These are phyloP conservation scores for Exophiala spinifera DNA, from an alignment of 2,329 filamentous ascomycete species.

Conservation along the genomic window DNA sequence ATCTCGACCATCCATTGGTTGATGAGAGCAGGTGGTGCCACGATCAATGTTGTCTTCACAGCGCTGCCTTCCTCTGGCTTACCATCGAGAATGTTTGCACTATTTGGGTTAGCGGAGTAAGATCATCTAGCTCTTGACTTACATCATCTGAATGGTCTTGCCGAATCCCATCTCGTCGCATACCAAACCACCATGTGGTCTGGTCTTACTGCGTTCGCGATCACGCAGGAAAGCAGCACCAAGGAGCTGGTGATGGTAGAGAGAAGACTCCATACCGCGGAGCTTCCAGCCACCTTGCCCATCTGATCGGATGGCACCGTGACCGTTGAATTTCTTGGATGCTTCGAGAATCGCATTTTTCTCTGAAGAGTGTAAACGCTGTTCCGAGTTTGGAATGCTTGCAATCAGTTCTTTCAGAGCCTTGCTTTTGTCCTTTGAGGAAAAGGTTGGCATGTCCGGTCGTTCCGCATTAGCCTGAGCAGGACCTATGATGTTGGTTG, in stretches of 20 bases:
- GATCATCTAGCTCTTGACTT: slow-evolving; percentile 20
- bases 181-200: slow-evolving; percentile 37
- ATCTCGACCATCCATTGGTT: slow-evolving; percentile 39
- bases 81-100: slow-evolving; percentile 41
- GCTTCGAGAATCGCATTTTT: slow-evolving; percentile 30
- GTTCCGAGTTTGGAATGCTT: slow-evolving; percentile 32
- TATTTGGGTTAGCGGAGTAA: slow-evolving; percentile 7
- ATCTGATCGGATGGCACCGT: slow-evolving; percentile 29
- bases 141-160: slow-evolving; percentile 39
- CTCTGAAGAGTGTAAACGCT: slow-evolving; percentile 29
- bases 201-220: slow-evolving; percentile 18
- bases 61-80: slow-evolving; percentile 13
- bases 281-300: slow-evolving; percentile 35
- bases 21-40: slow-evolving; percentile 36
- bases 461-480: slow-evolving; percentile 31
- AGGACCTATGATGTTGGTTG: slow-evolving; percentile 28
- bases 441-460: slow-evolving; percentile 30
- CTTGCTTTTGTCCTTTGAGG: slow-evolving; percentile 26
- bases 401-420: slow-evolving; percentile 36
- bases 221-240: slow-evolving; percentile 26
- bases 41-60: slow-evolving; percentile 37
- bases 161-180: slow-evolving; percentile 44
- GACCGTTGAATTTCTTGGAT: slow-evolving; percentile 31
- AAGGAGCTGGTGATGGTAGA: slow-evolving; percentile 37
- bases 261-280: slow-evolving; percentile 33